Percentiles rank a stretch among this genome's conserved stretches.
Evolutionary conservation across 495 filamentous ascomycete species (phyloP).

Genomic region (Talaromyces wortmannii): DNA sequence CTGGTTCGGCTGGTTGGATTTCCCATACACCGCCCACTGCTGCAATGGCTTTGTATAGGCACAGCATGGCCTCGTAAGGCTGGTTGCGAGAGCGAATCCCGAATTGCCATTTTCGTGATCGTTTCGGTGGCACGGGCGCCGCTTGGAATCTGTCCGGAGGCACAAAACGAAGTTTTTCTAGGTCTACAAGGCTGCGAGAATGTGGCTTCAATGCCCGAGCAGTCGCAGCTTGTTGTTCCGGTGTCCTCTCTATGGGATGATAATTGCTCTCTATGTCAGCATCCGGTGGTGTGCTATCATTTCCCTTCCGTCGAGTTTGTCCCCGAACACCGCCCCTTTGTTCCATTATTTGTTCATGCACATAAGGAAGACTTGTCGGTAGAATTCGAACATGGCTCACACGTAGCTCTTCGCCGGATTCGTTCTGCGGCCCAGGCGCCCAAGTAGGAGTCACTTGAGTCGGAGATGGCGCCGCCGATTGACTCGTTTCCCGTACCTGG

Average conservation of each 20-base stretch:
- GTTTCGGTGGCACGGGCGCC: slow-evolving; percentile 52
- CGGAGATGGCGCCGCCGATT: not conserved
- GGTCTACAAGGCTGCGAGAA: slow-evolving; percentile 52
- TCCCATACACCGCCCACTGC: slow-evolving; percentile 87
- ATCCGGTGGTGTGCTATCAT: slow-evolving; percentile 27
- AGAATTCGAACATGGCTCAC: slow-evolving; percentile 83
- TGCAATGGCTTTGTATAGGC: slow-evolving; percentile 83
- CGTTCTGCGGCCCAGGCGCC: slow-evolving; percentile 1
- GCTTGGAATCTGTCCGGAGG: slow-evolving; percentile 62
- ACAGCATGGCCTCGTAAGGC: slow-evolving; percentile 86
- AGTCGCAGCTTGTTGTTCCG: slow-evolving; percentile 69
- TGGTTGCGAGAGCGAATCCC: slow-evolving; percentile 91
- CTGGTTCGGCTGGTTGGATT: slow-evolving; percentile 35
- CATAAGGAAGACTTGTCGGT: slow-evolving; percentile 81
- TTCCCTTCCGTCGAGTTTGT: slow-evolving; percentile 24
- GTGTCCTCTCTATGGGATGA: slow-evolving; percentile 37
- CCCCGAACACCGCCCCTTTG: slow-evolving; percentile 46
- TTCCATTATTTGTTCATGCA: slow-evolving; percentile 86
- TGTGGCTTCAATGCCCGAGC: slow-evolving; percentile 75
- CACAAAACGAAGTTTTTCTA: slow-evolving; percentile 49
- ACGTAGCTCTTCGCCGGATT: slow-evolving; percentile 23
- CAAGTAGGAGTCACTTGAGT: not conserved
- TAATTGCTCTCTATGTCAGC: not conserved
- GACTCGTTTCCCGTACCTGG: slow-evolving; percentile 2
- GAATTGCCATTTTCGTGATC: slow-evolving; percentile 89